phyloP scores from a whole-genome alignment of 2,329 filamentous ascomycete species.

The Cytospora chrysosperma region DNA sequence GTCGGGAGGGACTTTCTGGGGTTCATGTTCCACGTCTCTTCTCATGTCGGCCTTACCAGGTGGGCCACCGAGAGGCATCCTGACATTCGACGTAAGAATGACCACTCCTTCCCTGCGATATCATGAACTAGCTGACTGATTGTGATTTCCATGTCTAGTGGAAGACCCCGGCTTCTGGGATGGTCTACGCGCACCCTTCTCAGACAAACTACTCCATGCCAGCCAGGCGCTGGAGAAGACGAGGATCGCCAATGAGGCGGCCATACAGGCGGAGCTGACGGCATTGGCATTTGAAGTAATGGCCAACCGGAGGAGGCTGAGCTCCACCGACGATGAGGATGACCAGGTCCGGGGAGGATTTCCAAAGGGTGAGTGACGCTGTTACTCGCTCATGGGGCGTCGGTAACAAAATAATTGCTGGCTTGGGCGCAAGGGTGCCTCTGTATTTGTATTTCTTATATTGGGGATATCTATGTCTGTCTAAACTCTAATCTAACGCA shows the following conservation, averaged over 20 bases:
- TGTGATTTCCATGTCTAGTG: not conserved
- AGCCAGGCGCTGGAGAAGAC: constrained; percentile 13
- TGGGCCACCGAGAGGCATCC: constrained; percentile 26
- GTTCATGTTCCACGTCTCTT: constrained; percentile 32
- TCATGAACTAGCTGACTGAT: not conserved
- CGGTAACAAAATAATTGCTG: not conserved
- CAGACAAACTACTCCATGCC: constrained; percentile 15
- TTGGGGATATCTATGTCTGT: not conserved
- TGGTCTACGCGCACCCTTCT: constrained; percentile 16
- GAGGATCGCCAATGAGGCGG: constrained; percentile 13
- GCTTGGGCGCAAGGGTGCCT: not conserved
- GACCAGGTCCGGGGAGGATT: not conserved
- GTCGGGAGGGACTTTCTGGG: constrained; percentile 30
- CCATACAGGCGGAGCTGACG: constrained; percentile 18
- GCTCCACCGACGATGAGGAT: constrained; percentile 14
- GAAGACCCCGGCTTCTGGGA: constrained; percentile 16
- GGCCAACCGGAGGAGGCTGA: constrained; percentile 16
- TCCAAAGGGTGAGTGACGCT: not conserved
- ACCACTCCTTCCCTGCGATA: not conserved
- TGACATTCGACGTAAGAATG: constrained; percentile 19
- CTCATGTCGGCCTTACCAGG: constrained; percentile 30
- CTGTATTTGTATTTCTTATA: not conserved
- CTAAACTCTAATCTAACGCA: not conserved
- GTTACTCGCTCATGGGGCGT: not conserved
- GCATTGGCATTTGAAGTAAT: constrained; percentile 20